Evolutionary conservation across 768 basidiomycete genomes (phyloP), one percentile per base, ranked within the genome.

Genomic region (Suillus hirtellus): DNA sequence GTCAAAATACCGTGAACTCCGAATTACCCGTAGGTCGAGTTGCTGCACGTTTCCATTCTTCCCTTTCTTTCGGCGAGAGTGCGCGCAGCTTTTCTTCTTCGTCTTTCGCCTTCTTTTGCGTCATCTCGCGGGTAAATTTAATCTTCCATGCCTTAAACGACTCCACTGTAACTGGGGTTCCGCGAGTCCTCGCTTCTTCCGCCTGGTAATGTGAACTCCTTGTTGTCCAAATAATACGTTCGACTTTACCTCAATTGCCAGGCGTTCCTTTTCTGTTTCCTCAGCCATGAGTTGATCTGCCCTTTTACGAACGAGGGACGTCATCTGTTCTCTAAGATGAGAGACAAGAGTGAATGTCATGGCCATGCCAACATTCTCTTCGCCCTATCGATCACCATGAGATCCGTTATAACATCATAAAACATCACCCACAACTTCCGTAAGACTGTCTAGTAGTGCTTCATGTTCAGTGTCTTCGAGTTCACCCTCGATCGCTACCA

Each of bases 261-360:
- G 74, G 50, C 88, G 85, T 70, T 92, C 90, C 70, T 82, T 86
- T 76, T 98, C 93, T 61, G 73, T 82, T 60, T 88, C 93, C 70
- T 85, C 87, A 66, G 81, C 79, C 60, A 81, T 80, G 65, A 77
- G 81, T 63, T 75, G 81, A 62, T 87, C 87, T 21, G 79, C 80
- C 66, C 93, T 84, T 50, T 76, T 70, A 44, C 82, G 83, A 42
- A 94, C 84, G 31, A 96, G 77, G 19, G 72, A 70, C 5, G 88
- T 84, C 17, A 98, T 78, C 58, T 86, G 81, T 75, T 98, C 95
- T 66, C 91, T 83, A 52, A 97, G 83, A 69, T 91, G 89, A 0
- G 92, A 89, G 12, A 95, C 89, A 19, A 99, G 81, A 0, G 96
- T 95, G 72, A 97, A 99, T 19, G 95, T 96, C 95, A 99, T 98